Evolutionary conservation across 2,329 filamentous ascomycete genomes (phyloP).

Genomic region (Rutstroemia sp.): DNA sequence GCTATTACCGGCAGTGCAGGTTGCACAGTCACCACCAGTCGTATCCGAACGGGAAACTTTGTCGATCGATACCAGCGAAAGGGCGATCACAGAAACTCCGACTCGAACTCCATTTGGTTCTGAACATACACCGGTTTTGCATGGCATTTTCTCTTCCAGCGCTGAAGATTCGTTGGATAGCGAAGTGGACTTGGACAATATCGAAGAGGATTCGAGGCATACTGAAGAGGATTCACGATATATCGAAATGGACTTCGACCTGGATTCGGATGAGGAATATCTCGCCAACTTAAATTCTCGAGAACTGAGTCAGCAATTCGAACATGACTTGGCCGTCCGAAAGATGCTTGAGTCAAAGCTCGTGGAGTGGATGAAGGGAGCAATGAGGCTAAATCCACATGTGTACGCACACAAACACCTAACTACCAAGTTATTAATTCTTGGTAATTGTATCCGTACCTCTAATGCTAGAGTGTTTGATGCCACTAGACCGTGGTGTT

Average conservation of each 20-base stretch:
- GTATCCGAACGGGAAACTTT: not conserved
- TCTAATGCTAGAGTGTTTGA: not conserved
- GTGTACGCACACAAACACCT: not conserved
- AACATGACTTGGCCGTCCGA: not conserved
- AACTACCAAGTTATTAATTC: not conserved
- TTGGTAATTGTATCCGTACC: not conserved
- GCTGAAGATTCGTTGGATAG: not conserved
- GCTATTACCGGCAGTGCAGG: not conserved
- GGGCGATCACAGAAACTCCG: not conserved
- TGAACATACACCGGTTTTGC: not conserved
- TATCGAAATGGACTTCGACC: not conserved
- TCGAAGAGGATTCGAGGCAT: not conserved
- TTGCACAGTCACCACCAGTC: not conserved
- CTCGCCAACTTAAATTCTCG: not conserved
- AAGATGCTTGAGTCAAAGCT: not conserved
- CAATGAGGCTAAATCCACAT: not conserved
- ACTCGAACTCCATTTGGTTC: not conserved
- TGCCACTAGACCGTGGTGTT: not conserved
- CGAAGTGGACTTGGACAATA: not conserved
- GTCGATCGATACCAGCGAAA: not conserved
- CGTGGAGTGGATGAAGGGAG: not conserved
- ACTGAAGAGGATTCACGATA: not conserved
- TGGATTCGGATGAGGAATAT: slow-evolving; percentile 1
- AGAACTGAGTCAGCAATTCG: not conserved
- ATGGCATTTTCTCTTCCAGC: not conserved